Evolutionary conservation across 1,284 basidiomycete species (phyloP).

Genomic region (Cutaneotrichosporon mucoides): DNA sequence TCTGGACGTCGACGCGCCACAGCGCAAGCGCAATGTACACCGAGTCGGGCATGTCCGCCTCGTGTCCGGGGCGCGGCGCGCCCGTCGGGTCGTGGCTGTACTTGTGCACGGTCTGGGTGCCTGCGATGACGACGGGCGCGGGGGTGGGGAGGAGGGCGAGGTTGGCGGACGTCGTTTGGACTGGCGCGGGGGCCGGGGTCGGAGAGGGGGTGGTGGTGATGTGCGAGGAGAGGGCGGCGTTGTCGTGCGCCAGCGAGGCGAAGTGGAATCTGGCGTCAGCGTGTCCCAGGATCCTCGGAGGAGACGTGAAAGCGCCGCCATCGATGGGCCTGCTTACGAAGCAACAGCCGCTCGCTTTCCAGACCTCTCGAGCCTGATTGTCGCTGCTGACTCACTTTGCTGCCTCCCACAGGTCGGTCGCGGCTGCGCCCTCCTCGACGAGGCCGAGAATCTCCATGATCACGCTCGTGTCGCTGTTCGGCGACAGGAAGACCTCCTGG

Average conservation of each 20-base stretch:
- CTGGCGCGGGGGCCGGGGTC: conserved; percentile 13
- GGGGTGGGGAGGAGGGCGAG: conserved; percentile 54
- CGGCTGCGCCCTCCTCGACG: conserved; percentile 53
- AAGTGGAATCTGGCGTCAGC: conserved; percentile 72
- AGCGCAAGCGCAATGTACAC: conserved; percentile 74
- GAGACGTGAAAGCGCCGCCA: too few relatives aligned
- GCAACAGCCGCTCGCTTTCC: too few relatives aligned
- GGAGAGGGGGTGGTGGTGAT: conserved; percentile 46
- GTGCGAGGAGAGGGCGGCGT: conserved; percentile 60
- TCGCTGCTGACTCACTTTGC: conserved; percentile 56
- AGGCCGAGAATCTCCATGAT: conserved; percentile 85
- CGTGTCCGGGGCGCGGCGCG: conserved; percentile 45
- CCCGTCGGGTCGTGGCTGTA: conserved; percentile 54
- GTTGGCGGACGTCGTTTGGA: conserved; percentile 11
- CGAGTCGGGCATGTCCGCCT: conserved; percentile 54
- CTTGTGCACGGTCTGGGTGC: conserved; percentile 69
- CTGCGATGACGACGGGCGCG: conserved; percentile 56
- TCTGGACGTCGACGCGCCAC: conserved; percentile 54
- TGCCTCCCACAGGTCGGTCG: conserved; percentile 55
- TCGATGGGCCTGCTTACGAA: too few relatives aligned
- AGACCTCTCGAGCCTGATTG: too few relatives aligned
- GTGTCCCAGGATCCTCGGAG: too few relatives aligned
- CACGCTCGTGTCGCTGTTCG: conserved; percentile 66
- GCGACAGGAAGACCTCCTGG: conserved; percentile 87
- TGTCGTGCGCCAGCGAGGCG: conserved; percentile 85